Evolutionary conservation across 306 rosid genomes (phyloP).

Genomic region (Phaseolus lunatus): DNA sequence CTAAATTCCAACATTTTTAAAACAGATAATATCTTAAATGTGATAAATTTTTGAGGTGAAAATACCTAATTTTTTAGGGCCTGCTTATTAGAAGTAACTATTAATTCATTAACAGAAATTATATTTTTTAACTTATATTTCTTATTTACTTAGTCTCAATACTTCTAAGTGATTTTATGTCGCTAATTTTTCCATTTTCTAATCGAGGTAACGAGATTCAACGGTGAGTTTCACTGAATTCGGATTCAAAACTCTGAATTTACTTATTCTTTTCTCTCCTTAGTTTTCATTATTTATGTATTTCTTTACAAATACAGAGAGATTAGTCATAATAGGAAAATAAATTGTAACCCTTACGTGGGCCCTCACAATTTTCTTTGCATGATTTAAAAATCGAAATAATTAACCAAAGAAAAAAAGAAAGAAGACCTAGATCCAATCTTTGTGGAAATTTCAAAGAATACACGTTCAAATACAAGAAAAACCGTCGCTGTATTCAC

Average conservation of each 20-base stretch:
- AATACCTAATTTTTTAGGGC: too few relatives aligned
- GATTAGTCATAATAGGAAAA: slow-evolving; percentile 38
- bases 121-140: too few relatives aligned
- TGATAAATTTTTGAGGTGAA: too few relatives aligned
- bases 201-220: slow-evolving; percentile 14
- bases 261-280: background rate
- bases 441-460: slow-evolving; percentile 25
- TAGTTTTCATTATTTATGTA: background rate
- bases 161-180: too few relatives aligned
- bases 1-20: too few relatives aligned
- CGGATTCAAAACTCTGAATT: slow-evolving; percentile 12
- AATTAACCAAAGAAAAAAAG: background rate
- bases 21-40: too few relatives aligned
- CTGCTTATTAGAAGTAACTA: too few relatives aligned
- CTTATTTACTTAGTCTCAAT: too few relatives aligned
- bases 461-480: slow-evolving; percentile 16
- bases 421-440: slow-evolving; percentile 29
- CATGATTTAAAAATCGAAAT: slow-evolving; percentile 2
- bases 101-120: too few relatives aligned
- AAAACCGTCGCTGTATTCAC: background rate
- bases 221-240: slow-evolving; percentile 47
- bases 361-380: slow-evolving; percentile 50
- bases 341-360: slow-evolving; percentile 33
- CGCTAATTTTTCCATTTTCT: background rate
- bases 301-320: slow-evolving; percentile 24